Evolutionary conservation across 2,329 filamentous ascomycete species (phyloP), one percentile per base, ranked within the genome.

Genomic region (Penicillium frequentans): DNA sequence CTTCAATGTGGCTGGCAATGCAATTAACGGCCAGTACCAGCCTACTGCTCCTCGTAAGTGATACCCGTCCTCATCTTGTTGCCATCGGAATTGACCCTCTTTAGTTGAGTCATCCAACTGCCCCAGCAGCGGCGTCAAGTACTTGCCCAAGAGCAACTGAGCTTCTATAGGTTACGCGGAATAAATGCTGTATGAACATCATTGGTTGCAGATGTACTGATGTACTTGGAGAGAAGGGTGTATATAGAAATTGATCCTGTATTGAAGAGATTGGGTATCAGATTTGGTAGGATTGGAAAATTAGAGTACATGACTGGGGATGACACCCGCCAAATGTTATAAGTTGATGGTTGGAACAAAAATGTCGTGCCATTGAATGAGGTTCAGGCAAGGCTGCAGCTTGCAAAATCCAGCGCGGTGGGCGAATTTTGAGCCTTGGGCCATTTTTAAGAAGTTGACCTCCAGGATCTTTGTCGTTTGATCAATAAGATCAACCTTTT

Each of bases 1-100:
- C 61, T 79, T 70, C 62, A 73, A 78, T 56, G 78, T 86, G 35
- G 75, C 74, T 27, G 84, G 84, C 9, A 85, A 82, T 23, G 71
- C 88, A 1, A 82, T 87, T 66, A 79, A 78, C 2, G 88, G 86
- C 33, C 71, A 81, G 2, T 90, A 89, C 65, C 79, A 86, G 26
- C 73, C 86, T 14, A 72, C 82, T 2, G 77, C 81, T 43, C 81
- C 81, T 6, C 71, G 77, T 76, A 69, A 63, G 70, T 75, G 23
- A 10, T 11, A 23, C 19, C 5, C 14, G 21, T 19, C 9, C 43
- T 52, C 16, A 21, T 31, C 26, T 39, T 42, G n/a, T 14, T 16
- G 16, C 10, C 26, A 39, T 23, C 13, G 19, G 7, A 26, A 52
- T 31, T 44, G 4, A 55, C 21, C 9, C 16, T 24, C 26, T 42